Percentiles rank a stretch among this genome's conserved stretches.
These are phyloP conservation scores for Ascoidea tarda DNA, from an alignment of 805 yeast species.

Conservation along the genomic window DNA sequence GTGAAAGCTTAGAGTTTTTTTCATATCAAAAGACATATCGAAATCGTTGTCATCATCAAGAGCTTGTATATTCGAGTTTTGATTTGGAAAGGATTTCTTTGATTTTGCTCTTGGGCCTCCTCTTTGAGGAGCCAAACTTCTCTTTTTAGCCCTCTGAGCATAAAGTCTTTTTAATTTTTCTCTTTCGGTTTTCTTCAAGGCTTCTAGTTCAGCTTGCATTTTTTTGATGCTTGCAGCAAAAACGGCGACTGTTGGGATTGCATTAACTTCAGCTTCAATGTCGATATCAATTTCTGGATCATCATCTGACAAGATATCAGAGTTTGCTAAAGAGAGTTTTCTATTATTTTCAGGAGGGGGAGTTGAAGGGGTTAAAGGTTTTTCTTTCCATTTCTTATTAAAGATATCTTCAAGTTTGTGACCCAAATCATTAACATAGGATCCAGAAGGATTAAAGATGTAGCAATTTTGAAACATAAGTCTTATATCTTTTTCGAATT, in stretches of 20 bases:
- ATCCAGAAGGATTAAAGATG: slow-evolving; percentile 89
- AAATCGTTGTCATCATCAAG: slow-evolving; percentile 19
- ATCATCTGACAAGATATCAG: slow-evolving; percentile 18
- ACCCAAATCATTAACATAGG: slow-evolving; percentile 93
- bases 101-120: slow-evolving; percentile 10
- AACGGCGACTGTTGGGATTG: slow-evolving; percentile 82
- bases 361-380: slow-evolving; percentile 56
- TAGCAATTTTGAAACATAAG: slow-evolving; percentile 84
- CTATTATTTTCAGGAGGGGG: slow-evolving; percentile 26
- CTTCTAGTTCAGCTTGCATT: slow-evolving; percentile 75
- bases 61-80: slow-evolving; percentile 10
- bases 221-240: slow-evolving; percentile 76
- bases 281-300: slow-evolving; percentile 43
- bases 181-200: slow-evolving; percentile 66
- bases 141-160: slow-evolving; percentile 18
- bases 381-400: slow-evolving; percentile 77
- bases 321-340: slow-evolving; percentile 2
- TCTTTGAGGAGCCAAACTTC: slow-evolving; percentile 22
- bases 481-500: slow-evolving; percentile 71
- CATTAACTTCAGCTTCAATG: slow-evolving; percentile 46
- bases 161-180: slow-evolving; percentile 42
- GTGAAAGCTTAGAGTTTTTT: slow-evolving; percentile 80
- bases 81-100: slow-evolving; percentile 6
- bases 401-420: slow-evolving; percentile 79
- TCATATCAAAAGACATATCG: slow-evolving; percentile 75